Evolutionary conservation across 2,329 filamentous ascomycete species (phyloP).

Genomic region (Pseudogymnoascus sp.): DNA sequence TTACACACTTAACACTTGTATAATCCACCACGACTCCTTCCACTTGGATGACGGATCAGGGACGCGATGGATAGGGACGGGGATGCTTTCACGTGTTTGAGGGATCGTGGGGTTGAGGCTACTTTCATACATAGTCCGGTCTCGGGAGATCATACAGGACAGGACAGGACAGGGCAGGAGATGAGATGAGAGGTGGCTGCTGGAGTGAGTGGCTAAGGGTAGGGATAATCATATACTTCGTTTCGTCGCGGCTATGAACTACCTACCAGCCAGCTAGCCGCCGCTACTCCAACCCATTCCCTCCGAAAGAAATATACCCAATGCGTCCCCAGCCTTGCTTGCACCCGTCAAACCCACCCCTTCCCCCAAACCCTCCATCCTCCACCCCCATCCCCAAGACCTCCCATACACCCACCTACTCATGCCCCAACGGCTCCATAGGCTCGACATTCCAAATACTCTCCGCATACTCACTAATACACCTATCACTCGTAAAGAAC

Average conservation of each 20-base stretch:
- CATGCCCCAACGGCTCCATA: conserved; percentile 13
- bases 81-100: background rate
- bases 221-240: background rate
- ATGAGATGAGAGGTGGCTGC: background rate
- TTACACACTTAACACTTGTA: no score
- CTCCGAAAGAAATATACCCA: background rate
- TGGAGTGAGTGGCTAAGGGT: background rate
- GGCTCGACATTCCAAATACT: conserved; percentile 96
- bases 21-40: no score
- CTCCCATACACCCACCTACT: background rate
- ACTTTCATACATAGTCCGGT: no score
- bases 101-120: background rate
- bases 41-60: background rate
- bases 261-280: background rate
- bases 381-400: background rate
- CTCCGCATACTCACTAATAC: conserved; percentile 96
- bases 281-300: background rate
- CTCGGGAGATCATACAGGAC: background rate
- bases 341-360: background rate
- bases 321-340: background rate
- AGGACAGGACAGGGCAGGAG: background rate
- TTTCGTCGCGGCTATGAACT: background rate
- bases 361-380: background rate
- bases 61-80: background rate
- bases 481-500: conserved; percentile 91